Percentiles rank a stretch among this genome's conserved stretches.
Evolutionary conservation across 345 rosid species (phyloP).

Genomic region (Anastatica hierochuntica): DNA sequence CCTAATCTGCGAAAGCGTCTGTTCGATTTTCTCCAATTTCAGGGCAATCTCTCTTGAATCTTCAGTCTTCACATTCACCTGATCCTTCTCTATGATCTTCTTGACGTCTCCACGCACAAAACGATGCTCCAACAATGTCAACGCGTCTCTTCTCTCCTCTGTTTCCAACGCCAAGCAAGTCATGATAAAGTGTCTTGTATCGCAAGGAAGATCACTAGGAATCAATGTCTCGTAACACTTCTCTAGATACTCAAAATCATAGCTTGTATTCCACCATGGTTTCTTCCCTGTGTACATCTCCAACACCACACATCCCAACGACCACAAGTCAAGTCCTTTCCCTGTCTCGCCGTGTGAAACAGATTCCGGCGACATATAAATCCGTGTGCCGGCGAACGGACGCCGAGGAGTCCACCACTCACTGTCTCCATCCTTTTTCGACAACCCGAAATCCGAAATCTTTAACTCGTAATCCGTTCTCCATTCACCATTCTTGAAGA

Average conservation of each 20-base stretch:
- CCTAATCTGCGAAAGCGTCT: not conserved
- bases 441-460: constrained; percentile 34
- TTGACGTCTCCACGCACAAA: not conserved
- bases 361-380: constrained; percentile 35
- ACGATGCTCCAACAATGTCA: not conserved
- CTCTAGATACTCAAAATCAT: not conserved
- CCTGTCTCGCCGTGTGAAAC: constrained; percentile 14
- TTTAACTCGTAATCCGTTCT: not conserved
- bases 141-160: not conserved
- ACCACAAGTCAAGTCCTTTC: constrained; percentile 34
- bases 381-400: constrained; percentile 23
- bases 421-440: constrained; percentile 19
- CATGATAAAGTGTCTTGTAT: not conserved
- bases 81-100: not conserved
- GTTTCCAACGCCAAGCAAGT: not conserved
- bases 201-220: not conserved
- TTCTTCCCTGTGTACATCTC: constrained; percentile 35
- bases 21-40: not conserved
- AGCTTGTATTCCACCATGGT: constrained; percentile 27
- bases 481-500: no score
- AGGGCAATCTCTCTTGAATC: no score
- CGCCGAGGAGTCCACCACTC: constrained; percentile 1
- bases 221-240: not conserved
- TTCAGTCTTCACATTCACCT: no score
- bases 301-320: constrained; percentile 36